These are phyloP conservation scores for Craspedostauros australis DNA, from an alignment of 108 stramenopile species.

Conservation along the genomic window DNA sequence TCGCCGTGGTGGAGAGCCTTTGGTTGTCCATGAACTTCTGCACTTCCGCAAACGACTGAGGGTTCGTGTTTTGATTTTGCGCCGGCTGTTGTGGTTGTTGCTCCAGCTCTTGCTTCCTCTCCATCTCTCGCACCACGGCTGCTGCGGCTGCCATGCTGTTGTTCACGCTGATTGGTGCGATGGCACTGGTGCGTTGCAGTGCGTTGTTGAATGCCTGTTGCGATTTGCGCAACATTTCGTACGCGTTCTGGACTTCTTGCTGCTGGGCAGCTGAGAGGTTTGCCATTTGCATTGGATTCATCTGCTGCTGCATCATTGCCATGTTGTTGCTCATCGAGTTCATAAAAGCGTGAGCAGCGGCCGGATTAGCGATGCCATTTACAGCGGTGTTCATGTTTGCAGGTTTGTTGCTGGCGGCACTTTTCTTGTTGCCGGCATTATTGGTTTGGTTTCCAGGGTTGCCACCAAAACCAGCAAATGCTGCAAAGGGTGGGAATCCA, in stretches of 20 bases:
- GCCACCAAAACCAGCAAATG: background rate
- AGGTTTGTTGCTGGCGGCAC: background rate
- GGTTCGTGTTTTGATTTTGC: background rate
- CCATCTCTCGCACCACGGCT: background rate
- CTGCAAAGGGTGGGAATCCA: background rate
- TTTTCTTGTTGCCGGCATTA: constrained; percentile 8
- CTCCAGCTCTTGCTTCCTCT: background rate
- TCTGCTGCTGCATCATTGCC: background rate
- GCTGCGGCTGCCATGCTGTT: too few relatives aligned
- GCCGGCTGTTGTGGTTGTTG: constrained; percentile 1
- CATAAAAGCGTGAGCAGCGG: too few relatives aligned
- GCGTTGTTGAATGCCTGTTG: too few relatives aligned
- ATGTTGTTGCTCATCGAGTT: background rate
- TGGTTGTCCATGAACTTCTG: background rate
- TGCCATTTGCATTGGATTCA: background rate
- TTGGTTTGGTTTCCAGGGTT: too few relatives aligned
- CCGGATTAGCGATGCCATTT: background rate
- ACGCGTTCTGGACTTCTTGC: too few relatives aligned
- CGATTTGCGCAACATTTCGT: too few relatives aligned
- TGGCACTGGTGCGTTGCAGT: too few relatives aligned
- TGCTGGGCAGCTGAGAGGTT: background rate
- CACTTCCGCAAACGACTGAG: background rate
- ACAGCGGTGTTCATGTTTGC: background rate
- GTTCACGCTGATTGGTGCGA: too few relatives aligned
- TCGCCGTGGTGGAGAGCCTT: background rate